Evolutionary conservation across 2,329 filamentous ascomycete species (phyloP).

Genomic region (Microcera coccophila): DNA sequence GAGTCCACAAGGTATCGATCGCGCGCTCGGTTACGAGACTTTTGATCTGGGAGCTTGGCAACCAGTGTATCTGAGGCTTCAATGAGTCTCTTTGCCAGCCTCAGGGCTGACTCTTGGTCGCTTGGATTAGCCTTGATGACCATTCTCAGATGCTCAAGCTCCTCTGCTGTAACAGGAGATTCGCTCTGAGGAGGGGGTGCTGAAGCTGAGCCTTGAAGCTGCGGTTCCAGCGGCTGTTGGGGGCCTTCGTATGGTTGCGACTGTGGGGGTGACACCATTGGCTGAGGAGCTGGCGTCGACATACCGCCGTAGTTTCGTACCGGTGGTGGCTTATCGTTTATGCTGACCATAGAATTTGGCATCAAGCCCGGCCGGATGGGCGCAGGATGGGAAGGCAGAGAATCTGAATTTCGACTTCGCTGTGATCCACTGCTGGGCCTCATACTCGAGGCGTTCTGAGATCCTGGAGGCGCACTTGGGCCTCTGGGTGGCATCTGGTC

Average conservation of each 20-base stretch:
- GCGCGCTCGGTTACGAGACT: slow-evolving; percentile 67
- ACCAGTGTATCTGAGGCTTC: slow-evolving; percentile 79
- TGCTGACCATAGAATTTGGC: slow-evolving; percentile 53
- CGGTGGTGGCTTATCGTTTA: slow-evolving; percentile 56
- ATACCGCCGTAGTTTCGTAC: slow-evolving; percentile 53
- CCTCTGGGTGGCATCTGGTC: slow-evolving; percentile 27
- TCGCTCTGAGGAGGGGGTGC: slow-evolving; percentile 29
- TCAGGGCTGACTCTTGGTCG: slow-evolving; percentile 68
- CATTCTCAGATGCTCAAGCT: slow-evolving; percentile 71
- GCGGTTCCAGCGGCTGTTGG: slow-evolving; percentile 25
- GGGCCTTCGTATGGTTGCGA: slow-evolving; percentile 31
- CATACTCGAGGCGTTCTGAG: slow-evolving; percentile 8
- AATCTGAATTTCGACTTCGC: slow-evolving; percentile 39
- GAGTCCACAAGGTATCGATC: slow-evolving; percentile 84
- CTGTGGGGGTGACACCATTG: slow-evolving; percentile 21
- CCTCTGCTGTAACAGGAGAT: slow-evolving; percentile 65
- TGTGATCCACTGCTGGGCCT: slow-evolving; percentile 11
- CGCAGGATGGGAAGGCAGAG: slow-evolving; percentile 57
- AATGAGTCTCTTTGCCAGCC: slow-evolving; percentile 76
- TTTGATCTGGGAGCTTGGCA: slow-evolving; percentile 60
- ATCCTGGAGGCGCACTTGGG: slow-evolving; percentile 31
- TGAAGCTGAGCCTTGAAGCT: slow-evolving; percentile 19
- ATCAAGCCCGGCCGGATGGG: slow-evolving; percentile 62
- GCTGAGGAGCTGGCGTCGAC: slow-evolving; percentile 36
- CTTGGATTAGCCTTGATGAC: slow-evolving; percentile 65